A percentile compares a stretch with the other conserved stretches of the same genome.
phyloP scores from a whole-genome alignment of 257 asterid genomes.

The Solanum clarkiae region DNA sequence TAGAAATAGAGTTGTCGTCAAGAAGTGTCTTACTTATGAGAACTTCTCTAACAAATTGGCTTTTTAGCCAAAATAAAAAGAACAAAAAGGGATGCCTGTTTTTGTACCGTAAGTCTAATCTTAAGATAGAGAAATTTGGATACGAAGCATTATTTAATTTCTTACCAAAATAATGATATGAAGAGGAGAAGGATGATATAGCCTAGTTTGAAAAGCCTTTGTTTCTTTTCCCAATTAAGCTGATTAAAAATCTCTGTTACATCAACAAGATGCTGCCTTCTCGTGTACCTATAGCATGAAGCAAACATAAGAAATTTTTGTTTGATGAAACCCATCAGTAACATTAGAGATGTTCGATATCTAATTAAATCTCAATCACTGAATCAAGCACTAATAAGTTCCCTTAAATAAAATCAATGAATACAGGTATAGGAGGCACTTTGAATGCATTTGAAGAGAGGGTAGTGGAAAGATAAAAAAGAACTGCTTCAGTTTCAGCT shows the following conservation, averaged over 20 bases:
- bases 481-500: neutral
- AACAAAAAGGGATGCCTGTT: neutral
- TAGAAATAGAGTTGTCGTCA: neutral
- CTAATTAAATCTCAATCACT: neutral
- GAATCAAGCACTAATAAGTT: neutral
- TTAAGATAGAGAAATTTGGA: neutral
- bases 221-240: conserved; percentile 81
- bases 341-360: neutral
- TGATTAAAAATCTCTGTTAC: conserved; percentile 87
- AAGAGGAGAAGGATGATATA: conserved; percentile 56
- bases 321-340: neutral
- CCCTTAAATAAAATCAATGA: neutral
- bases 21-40: neutral
- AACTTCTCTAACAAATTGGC: neutral
- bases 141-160: neutral
- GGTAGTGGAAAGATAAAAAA: neutral
- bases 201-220: conserved; percentile 78
- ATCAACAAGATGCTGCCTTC: conserved; percentile 64
- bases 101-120: neutral
- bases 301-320: neutral
- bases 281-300: conserved; percentile 40
- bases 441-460: neutral
- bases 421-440: neutral
- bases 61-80: neutral
- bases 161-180: conserved; percentile 85